Conservation (phyloP, 495 filamentous ascomycete genomes). For the Xylaria grammica region DNA sequence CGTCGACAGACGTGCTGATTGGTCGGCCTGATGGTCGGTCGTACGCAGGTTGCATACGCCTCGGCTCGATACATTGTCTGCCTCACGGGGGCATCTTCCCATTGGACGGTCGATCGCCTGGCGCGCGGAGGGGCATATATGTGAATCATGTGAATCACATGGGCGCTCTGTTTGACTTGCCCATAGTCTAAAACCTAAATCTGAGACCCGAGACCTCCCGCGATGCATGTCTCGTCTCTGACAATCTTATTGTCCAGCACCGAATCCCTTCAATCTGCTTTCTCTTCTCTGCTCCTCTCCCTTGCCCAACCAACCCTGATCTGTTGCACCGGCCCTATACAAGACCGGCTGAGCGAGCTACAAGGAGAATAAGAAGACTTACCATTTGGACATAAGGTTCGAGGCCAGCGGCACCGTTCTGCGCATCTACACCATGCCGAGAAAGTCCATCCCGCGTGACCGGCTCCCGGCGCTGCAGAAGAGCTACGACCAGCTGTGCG, state of each 20-base stretch:
- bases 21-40: not conserved
- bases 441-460: constrained; percentile 27
- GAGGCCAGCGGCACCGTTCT: not conserved
- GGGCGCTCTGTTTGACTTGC: constrained; percentile 5
- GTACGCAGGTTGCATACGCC: not conserved
- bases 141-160: not conserved
- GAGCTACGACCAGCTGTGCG: constrained; percentile 30
- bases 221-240: not conserved
- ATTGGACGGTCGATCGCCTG: not conserved
- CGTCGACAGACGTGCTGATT: constrained; percentile 6
- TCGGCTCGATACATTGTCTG: constrained; percentile 13
- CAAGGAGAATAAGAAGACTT: not conserved
- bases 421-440: not conserved
- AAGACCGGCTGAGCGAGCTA: not conserved
- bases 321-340: not conserved
- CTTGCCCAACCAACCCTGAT: not conserved
- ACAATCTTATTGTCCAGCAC: constrained; percentile 15
- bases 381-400: not conserved
- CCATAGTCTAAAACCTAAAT: not conserved
- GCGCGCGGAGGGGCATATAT: no score
- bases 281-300: not conserved
- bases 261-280: not conserved
- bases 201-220: constrained; percentile 5
- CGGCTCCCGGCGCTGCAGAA: constrained; percentile 29
- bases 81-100: not conserved